Evolutionary conservation across 305 asterid species (phyloP).

Genomic region (Withania somnifera): DNA sequence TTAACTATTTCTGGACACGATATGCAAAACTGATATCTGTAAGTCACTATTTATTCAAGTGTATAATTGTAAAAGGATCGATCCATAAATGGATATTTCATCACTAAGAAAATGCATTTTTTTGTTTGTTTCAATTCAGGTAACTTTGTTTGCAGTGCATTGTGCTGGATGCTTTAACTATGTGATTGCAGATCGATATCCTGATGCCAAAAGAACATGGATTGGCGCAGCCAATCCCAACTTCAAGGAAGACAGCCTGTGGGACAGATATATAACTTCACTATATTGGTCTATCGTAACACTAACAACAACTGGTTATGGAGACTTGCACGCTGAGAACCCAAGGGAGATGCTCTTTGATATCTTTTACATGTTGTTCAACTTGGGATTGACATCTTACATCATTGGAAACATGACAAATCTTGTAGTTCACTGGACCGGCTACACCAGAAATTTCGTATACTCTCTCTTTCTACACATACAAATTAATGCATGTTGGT

Average conservation of each 20-base stretch:
- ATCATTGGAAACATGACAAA: constrained; percentile 96
- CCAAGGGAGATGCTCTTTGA: constrained; percentile 79
- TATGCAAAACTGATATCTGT: constrained; percentile 76
- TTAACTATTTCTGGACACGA: constrained; percentile 91
- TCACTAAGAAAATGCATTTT: not conserved
- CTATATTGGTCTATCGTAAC: constrained; percentile 91
- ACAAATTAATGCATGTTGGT: not conserved
- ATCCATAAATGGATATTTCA: not conserved
- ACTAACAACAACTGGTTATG: constrained; percentile 85
- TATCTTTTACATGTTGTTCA: constrained; percentile 72
- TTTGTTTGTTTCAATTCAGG: constrained; percentile 29
- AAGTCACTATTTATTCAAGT: constrained; percentile 13
- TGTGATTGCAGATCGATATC: constrained; percentile 66
- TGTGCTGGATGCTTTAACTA: constrained; percentile 83
- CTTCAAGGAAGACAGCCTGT: constrained; percentile 49
- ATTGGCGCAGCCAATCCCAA: constrained; percentile 74
- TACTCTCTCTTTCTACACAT: not conserved
- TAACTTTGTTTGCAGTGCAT: constrained; percentile 72
- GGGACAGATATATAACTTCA: constrained; percentile 73
- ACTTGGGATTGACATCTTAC: constrained; percentile 70
- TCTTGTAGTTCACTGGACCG: constrained; percentile 83
- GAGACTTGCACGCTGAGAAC: constrained; percentile 80
- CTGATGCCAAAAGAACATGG: constrained; percentile 64
- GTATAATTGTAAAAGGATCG: not conserved
- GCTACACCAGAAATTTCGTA: constrained; percentile 76